These are phyloP conservation scores for Botrytis cinerea DNA, from an alignment of 2,329 filamentous ascomycete genomes.

Conservation along the genomic window DNA sequence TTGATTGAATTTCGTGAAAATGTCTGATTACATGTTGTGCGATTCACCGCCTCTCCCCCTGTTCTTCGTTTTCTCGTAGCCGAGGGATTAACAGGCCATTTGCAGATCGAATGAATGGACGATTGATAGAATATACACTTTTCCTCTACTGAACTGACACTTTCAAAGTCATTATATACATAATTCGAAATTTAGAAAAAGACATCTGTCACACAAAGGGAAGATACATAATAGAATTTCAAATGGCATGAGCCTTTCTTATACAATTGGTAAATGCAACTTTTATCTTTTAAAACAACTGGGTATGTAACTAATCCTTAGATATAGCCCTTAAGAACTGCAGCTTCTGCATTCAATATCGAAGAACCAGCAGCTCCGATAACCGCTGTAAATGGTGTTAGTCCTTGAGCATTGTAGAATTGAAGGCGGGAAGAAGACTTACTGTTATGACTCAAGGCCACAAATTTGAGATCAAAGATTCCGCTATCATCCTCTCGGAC, in stretches of 20 bases:
- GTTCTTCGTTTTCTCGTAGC: neutral
- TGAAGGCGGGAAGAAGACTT: conserved; percentile 23
- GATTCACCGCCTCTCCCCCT: too few relatives aligned
- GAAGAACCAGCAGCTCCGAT: conserved; percentile 96
- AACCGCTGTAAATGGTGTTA: conserved; percentile 58
- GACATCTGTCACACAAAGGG: neutral
- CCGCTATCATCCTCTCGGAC: conserved; percentile 79
- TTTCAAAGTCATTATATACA: neutral
- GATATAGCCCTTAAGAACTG: conserved; percentile 82
- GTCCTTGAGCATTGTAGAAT: neutral
- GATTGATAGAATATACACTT: neutral
- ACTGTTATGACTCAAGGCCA: conserved; percentile 83
- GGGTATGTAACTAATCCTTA: conserved; percentile 9
- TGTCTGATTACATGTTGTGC: neutral
- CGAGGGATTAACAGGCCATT: neutral
- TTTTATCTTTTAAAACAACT: neutral
- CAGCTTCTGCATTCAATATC: conserved; percentile 91
- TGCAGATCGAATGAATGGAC: neutral
- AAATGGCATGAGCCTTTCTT: neutral
- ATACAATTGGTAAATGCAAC: neutral
- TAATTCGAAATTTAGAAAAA: neutral
- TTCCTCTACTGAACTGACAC: too few relatives aligned
- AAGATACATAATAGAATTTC: neutral
- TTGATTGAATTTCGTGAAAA: neutral
- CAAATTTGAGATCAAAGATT: conserved; percentile 94